phyloP scores from a whole-genome alignment of 1,284 basidiomycete species.

The Cryptococcus hybrid region DNA sequence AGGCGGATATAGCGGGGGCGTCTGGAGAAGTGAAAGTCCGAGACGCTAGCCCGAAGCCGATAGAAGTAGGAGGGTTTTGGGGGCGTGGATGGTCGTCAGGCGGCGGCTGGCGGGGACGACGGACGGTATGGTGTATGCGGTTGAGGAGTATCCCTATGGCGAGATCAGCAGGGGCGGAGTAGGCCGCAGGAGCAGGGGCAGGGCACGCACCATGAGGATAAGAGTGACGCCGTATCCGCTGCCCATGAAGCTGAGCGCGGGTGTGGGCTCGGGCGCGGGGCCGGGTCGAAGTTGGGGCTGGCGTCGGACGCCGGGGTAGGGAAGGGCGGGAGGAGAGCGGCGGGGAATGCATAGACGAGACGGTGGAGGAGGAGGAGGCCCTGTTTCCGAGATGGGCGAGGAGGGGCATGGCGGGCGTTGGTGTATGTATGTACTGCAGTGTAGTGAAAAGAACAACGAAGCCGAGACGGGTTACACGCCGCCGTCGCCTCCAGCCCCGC shows the following conservation, averaged over 20 bases:
- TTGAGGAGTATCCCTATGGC: slow-evolving; percentile 37
- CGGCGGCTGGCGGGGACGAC: slow-evolving; percentile 33
- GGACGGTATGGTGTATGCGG: slow-evolving; percentile 46
- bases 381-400: slow-evolving; percentile 25
- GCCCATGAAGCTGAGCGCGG: slow-evolving; percentile 27
- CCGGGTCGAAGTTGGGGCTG: neutral
- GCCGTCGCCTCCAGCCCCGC: too few relatives aligned
- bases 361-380: slow-evolving; percentile 34
- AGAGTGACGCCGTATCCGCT: slow-evolving; percentile 44
- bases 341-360: slow-evolving; percentile 39
- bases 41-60: neutral
- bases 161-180: neutral
- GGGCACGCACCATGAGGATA: slow-evolving; percentile 38
- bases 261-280: slow-evolving; percentile 16
- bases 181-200: neutral
- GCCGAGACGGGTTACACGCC: too few relatives aligned
- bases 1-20: slow-evolving; percentile 34
- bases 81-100: slow-evolving; percentile 1
- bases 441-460: too few relatives aligned
- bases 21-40: too few relatives aligned
- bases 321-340: neutral
- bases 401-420: slow-evolving; percentile 16
- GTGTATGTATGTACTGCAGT: neutral
- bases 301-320: slow-evolving; percentile 12
- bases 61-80: slow-evolving; percentile 28